phyloP scores from a whole-genome alignment of 192 early-diverging fungal genomes.

The Haplosporangium gracile region DNA sequence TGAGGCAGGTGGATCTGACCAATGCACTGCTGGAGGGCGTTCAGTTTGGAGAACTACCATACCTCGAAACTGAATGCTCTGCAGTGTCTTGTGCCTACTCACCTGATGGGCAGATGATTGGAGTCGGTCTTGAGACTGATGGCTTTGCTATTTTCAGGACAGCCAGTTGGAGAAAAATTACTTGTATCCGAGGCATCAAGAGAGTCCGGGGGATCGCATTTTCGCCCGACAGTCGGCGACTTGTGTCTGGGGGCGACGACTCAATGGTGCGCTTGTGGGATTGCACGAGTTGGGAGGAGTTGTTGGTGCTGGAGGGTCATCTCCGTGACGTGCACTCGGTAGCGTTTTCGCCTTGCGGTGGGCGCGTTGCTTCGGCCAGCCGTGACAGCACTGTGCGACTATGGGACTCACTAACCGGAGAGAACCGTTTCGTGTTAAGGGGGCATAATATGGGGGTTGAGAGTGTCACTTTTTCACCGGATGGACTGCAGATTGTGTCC shows the following conservation, averaged over 20 bases:
- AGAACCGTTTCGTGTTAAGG: background rate
- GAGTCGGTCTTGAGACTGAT: too few species aligned
- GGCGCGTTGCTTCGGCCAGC: background rate
- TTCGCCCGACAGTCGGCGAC: background rate
- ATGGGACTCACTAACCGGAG: background rate
- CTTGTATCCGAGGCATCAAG: too few species aligned
- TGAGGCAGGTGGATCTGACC: slow-evolving; percentile 1
- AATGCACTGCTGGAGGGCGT: background rate
- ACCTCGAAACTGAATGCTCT: background rate
- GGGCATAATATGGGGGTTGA: slow-evolving; percentile 5
- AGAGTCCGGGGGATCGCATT: background rate
- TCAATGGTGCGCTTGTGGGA: background rate
- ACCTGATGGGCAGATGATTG: too few species aligned
- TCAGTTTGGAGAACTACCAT: slow-evolving; percentile 10
- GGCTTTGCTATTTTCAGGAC: too few species aligned
- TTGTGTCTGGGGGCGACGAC: background rate
- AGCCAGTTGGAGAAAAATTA: too few species aligned
- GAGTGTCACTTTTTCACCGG: background rate
- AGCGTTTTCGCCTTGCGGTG: background rate
- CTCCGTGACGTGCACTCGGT: background rate
- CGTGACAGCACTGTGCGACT: background rate
- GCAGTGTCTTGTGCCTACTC: background rate
- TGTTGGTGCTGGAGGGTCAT: background rate
- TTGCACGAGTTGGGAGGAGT: background rate
- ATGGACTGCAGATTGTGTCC: background rate